phyloP scores from a whole-genome alignment of 75 land plant genomes.

The Cupressus sempervirens region DNA sequence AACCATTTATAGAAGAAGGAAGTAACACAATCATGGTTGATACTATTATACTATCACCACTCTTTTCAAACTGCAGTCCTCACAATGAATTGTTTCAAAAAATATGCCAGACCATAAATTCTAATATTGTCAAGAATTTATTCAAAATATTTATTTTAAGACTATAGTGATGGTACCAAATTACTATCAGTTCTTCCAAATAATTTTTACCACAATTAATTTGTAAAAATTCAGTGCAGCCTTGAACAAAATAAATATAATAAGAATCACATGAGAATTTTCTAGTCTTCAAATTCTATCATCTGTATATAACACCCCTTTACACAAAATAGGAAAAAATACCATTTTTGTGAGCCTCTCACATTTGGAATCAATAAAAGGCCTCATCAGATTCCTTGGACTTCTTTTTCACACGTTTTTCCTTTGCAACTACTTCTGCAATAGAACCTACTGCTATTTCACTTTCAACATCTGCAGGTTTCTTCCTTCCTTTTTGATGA shows the following conservation, averaged over 20 bases:
- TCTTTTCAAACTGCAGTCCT: no score
- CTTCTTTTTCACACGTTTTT: constrained; percentile 34
- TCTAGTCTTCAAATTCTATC: neutral
- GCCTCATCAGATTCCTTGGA: constrained; percentile 38
- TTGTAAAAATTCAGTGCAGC: no score
- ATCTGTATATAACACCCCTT: constrained; percentile 1
- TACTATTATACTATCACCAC: no score
- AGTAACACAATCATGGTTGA: no score
- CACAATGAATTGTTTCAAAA: no score
- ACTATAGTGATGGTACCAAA: no score
- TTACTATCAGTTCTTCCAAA: no score
- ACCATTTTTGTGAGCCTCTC: constrained; percentile 85
- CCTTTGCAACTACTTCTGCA: constrained; percentile 46
- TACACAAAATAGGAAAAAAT: neutral
- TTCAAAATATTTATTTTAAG: no score
- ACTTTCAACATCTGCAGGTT: constrained; percentile 74
- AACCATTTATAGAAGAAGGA: no score
- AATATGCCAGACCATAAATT: no score
- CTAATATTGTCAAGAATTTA: no score
- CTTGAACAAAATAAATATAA: neutral
- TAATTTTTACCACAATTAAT: no score
- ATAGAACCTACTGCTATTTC: constrained; percentile 85
- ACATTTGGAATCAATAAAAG: constrained; percentile 87
- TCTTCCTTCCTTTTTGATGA: constrained; percentile 85
- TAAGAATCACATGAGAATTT: neutral